A percentile compares a stretch with the other conserved stretches of the same genome.
These are phyloP conservation scores for Penicillium bovifimosum DNA, from an alignment of 495 filamentous ascomycete genomes.

Conservation along the genomic window DNA sequence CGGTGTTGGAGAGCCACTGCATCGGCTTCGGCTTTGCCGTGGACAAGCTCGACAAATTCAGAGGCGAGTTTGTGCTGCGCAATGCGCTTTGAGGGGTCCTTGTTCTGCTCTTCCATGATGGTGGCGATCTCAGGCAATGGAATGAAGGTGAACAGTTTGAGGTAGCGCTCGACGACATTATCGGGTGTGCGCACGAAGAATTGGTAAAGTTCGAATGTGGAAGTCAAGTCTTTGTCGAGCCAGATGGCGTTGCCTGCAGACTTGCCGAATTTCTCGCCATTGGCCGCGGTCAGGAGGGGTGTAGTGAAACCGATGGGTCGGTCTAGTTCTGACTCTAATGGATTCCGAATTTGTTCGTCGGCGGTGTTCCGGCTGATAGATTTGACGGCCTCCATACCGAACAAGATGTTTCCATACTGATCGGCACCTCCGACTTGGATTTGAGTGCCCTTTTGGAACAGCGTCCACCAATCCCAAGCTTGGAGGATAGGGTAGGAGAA, in stretches of 20 bases:
- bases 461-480: conserved; percentile 92
- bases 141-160: conserved; percentile 90
- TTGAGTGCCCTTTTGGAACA: conserved; percentile 63
- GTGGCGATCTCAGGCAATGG: conserved; percentile 57
- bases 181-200: conserved; percentile 86
- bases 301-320: conserved; percentile 80
- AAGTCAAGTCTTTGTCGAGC: conserved; percentile 78
- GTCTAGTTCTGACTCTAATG: conserved; percentile 30
- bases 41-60: conserved; percentile 74
- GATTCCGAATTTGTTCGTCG: conserved; percentile 21
- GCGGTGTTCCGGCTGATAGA: conserved; percentile 52
- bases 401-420: conserved; percentile 93
- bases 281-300: conserved; percentile 77
- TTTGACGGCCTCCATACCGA: conserved; percentile 81
- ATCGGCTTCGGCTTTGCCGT: conserved; percentile 57
- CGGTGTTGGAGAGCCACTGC: conserved; percentile 53
- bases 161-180: conserved; percentile 66
- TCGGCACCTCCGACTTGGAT: conserved; percentile 92
- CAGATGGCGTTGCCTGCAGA: conserved; percentile 91
- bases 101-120: conserved; percentile 60
- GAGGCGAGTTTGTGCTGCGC: conserved; percentile 78
- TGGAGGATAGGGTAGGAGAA: conserved; percentile 92
- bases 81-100: conserved; percentile 60
- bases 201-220: conserved; percentile 80
- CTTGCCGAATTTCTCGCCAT: conserved; percentile 91